Conservation (phyloP, 1,139 yeast species). For the Pneumocystis oryctolagi region DNA sequence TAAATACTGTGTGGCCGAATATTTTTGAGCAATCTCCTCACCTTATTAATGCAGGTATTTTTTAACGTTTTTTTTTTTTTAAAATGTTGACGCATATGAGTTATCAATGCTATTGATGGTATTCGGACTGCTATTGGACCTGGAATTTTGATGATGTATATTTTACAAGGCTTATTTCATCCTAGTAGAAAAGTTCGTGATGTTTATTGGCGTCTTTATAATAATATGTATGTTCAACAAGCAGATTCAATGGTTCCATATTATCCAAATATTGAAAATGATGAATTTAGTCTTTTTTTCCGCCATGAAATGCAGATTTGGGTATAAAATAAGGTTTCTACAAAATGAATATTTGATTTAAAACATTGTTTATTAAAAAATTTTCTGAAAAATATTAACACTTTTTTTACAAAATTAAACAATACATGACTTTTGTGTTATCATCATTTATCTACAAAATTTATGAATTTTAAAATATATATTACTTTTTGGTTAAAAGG, state of each 20-base stretch:
- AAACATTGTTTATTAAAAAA: background rate
- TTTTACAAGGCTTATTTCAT: slow-evolving; percentile 46
- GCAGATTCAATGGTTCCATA: slow-evolving; percentile 69
- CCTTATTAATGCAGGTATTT: slow-evolving; percentile 30
- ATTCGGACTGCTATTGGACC: slow-evolving; percentile 59
- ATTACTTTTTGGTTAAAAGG: too few relatives aligned
- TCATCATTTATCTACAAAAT: too few relatives aligned
- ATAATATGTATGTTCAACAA: slow-evolving; percentile 58
- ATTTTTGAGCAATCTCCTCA: slow-evolving; percentile 18
- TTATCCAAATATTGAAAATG: slow-evolving; percentile 46
- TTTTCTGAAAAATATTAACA: background rate
- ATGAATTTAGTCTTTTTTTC: background rate
- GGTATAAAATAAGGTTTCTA: background rate
- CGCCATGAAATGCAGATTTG: background rate
- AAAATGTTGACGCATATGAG: slow-evolving; percentile 72
- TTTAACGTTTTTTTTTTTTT: slow-evolving; percentile 59
- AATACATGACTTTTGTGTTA: too few relatives aligned
- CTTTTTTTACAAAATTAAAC: background rate
- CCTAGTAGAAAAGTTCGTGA: slow-evolving; percentile 78
- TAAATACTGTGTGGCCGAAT: slow-evolving; percentile 61
- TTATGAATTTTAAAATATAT: too few relatives aligned
- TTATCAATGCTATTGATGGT: slow-evolving; percentile 65
- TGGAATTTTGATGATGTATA: slow-evolving; percentile 58
- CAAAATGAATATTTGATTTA: background rate
- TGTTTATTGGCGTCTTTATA: slow-evolving; percentile 77